Conservation (phyloP, 2,329 filamentous ascomycete species). For the Aspergillus viridinutans region DNA sequence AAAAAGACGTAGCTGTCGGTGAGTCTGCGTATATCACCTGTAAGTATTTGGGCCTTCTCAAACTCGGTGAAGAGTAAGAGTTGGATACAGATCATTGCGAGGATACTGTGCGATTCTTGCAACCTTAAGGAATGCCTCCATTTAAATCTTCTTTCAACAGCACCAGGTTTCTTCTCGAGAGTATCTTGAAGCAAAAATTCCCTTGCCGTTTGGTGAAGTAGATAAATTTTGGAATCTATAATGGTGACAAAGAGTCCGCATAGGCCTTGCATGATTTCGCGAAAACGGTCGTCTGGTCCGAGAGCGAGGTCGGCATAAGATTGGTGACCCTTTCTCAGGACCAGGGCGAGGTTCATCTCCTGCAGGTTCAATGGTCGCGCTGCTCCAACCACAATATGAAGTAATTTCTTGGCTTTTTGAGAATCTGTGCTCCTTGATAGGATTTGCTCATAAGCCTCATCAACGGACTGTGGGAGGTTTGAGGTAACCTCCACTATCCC, state of each 20-base stretch:
- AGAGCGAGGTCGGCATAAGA: background rate
- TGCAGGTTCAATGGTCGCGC: conserved; percentile 9
- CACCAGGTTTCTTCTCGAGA: background rate
- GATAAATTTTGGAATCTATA: background rate
- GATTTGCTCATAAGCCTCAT: conserved; percentile 13
- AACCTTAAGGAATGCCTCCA: too few species aligned
- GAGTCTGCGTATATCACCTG: too few species aligned
- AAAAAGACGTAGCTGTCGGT: too few species aligned
- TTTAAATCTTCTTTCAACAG: background rate
- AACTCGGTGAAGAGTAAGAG: too few species aligned
- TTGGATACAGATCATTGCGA: too few species aligned
- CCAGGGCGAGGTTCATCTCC: conserved; percentile 13
- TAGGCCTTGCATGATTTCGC: background rate
- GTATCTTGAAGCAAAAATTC: background rate
- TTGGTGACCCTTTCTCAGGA: background rate
- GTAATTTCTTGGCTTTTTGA: conserved; percentile 4
- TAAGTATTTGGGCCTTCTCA: too few species aligned
- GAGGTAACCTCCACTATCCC: conserved; percentile 3
- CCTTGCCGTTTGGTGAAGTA: background rate
- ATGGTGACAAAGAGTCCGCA: background rate
- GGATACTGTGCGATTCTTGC: background rate
- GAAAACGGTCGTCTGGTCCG: background rate
- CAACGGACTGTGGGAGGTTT: conserved; percentile 4
- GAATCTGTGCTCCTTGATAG: conserved; percentile 5
- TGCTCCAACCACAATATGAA: conserved; percentile 13